Base-by-base conservation (phyloP, 495 filamentous ascomycete genomes). In the Aspergillus bertholletiae region DNA sequence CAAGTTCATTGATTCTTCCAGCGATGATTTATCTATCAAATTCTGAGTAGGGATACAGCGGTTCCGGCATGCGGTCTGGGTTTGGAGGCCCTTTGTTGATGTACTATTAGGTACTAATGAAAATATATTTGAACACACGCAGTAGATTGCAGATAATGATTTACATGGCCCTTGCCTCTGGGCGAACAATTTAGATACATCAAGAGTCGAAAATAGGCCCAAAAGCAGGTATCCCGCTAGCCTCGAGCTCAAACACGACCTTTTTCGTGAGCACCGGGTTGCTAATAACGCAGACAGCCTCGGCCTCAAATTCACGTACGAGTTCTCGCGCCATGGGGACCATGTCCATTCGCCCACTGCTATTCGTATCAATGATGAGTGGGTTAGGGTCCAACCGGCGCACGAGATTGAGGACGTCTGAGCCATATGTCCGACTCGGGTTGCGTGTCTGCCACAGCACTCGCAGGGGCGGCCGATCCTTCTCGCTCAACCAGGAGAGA, bases 141-240 rank as follows among this genome's bases (percentile, higher is more conserved):
- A n/a, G n/a, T n/a, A n/a, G n/a, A n/a, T n/a, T n/a, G n/a, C n/a
- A n/a, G n/a, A n/a, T n/a, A n/a, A n/a, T n/a, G n/a, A n/a, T n/a
- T n/a, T n/a, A n/a, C n/a, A n/a, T n/a, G n/a, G n/a, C n/a, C n/a
- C n/a, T n/a, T n/a, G n/a, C n/a, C n/a, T n/a, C n/a, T n/a, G n/a
- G n/a, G n/a, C n/a, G n/a, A n/a, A n/a, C n/a, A n/a, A n/a, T n/a
- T n/a, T n/a, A n/a, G n/a, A n/a, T n/a, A n/a, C n/a, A 22, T 77
- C 69, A 91, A 22, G 88, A 91, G 73, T 92, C 89, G 67, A 89
- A 92, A 57, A 94, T 88, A 6, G 89, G 84, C 26, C 88, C 89
- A 71, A 84, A 92, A 4, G 88, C 86, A 12, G 86, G 81, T 23
- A 90, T 70, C 0, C 87, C 86, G 46, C 84, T 75, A 7, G 73